Base-by-base conservation (phyloP, 208 protist genomes). In the Crithidia sp. region DNA sequence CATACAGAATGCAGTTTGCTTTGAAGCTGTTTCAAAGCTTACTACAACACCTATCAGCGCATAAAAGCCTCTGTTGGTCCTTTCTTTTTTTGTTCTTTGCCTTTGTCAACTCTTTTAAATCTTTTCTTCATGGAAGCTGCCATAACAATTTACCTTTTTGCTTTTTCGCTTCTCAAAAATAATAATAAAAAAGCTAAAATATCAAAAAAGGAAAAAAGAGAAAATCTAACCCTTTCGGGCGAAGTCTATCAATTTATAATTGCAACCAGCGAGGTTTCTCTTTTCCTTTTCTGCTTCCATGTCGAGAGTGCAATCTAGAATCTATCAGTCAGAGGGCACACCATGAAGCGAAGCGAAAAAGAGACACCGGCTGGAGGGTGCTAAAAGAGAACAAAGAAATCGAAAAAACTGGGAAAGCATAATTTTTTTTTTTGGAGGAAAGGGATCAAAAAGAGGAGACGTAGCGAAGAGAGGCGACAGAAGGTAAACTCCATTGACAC, bases 211-310 rank as follows among this genome's bases (percentile, higher is more conserved):
- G 39, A 53, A 17, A 28, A 63, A 68, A 57, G 44, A 13, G 28
- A 39, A 74, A 74, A 71, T 79, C 74, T 79, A 79, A 71, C 74
- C 74, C 68, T 79, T 69, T 8, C 62, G 67, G 74, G 67, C 45
- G 44, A 71, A 71, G 60, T 79, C 74, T 79, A 79, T 79, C 74
- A 61, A 17, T 61, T 61, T 53, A 70, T 61, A 70, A 43, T 59
- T 59, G 19, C 65, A 70, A 70, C 65, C 45, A 72, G 56, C 17
- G 56, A 28, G 28, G 28, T 44, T 37, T 36, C 60, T 28, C 53
- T 44, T 47, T 39, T 74, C 49, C 4, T 71, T 44, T 72, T 71
- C 52, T 28, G 12, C 14, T 10, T 28, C 8, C 41, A 53, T 37
- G 36, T 19, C 40, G 49, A 8, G 19, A 44, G 14, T 68, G 53